A percentile compares a stretch with the other conserved stretches of the same genome.
Conservation (phyloP, 2,329 filamentous ascomycete species). For the Botryotinia calthae region DNA sequence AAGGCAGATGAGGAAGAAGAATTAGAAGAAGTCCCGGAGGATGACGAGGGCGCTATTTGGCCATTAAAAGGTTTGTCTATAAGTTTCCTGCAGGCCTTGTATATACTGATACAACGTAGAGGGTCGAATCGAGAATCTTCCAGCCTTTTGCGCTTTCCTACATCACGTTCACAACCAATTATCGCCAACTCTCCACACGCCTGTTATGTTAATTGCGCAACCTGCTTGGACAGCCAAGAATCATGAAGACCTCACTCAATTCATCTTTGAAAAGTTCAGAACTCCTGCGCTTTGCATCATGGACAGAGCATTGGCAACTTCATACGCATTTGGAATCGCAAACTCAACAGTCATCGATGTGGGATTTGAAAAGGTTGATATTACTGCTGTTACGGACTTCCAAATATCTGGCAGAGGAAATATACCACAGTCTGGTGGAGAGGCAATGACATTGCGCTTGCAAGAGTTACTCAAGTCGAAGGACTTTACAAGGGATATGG, state of each 20-base stretch:
- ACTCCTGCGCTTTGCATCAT: conserved; percentile 88
- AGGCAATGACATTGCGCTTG: conserved; percentile 77
- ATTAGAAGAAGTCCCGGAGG: conserved; percentile 55
- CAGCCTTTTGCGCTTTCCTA: conserved; percentile 88
- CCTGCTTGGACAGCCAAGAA: conserved; percentile 88
- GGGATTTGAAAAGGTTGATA: conserved; percentile 86
- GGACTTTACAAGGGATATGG: conserved; percentile 63
- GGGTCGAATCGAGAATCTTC: conserved; percentile 85
- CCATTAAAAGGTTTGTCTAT: conserved; percentile 60
- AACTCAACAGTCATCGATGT: conserved; percentile 88
- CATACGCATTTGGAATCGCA: conserved; percentile 74
- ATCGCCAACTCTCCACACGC: conserved; percentile 89
- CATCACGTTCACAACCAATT: conserved; percentile 88
- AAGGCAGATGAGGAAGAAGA: conserved; percentile 55
- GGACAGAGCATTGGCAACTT: conserved; percentile 81
- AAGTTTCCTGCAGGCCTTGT: conserved; percentile 20
- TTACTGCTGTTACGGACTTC: conserved; percentile 86
- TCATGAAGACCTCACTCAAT: conserved; percentile 83
- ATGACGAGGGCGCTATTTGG: conserved; percentile 85
- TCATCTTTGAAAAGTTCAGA: conserved; percentile 96
- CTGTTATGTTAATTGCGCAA: conserved; percentile 84
- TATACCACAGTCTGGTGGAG: conserved; percentile 71
- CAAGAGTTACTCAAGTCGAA: conserved; percentile 61
- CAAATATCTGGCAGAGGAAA: conserved; percentile 64
- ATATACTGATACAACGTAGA: conserved; percentile 43